Conservation (phyloP, 78 protist species). For the Polysphondylium violaceum region DNA sequence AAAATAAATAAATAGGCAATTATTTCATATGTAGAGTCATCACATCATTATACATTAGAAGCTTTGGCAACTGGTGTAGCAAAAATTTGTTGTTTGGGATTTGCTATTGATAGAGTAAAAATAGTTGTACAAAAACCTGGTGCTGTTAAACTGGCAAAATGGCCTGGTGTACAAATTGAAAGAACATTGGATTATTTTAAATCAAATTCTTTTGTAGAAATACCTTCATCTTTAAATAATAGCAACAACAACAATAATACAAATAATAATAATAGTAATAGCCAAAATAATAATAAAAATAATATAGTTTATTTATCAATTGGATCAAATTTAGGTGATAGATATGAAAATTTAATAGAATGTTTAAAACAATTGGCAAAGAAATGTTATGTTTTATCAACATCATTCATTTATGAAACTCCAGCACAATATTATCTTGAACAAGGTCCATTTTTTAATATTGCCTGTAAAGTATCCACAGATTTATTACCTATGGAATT, state of each 20-base stretch:
- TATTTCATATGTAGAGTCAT: constrained; percentile 62
- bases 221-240: background rate
- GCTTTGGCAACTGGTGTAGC: constrained; percentile 81
- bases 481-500: constrained; percentile 56
- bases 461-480: constrained; percentile 60
- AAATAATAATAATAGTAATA: background rate
- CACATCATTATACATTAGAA: constrained; percentile 79
- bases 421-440: constrained; percentile 76
- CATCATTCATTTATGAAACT: constrained; percentile 84
- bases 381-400: constrained; percentile 5
- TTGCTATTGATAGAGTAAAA: constrained; percentile 71
- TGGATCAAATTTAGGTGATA: constrained; percentile 72
- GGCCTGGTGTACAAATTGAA: constrained; percentile 79
- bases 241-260: background rate
- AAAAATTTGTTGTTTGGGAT: constrained; percentile 71
- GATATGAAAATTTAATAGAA: constrained; percentile 33
- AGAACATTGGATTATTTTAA: constrained; percentile 63
- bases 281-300: too few species aligned
- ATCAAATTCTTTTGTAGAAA: constrained; percentile 23
- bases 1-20: constrained; percentile 18
- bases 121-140: constrained; percentile 70
- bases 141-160: constrained; percentile 73
- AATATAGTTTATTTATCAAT: constrained; percentile 52
- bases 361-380: background rate
- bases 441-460: constrained; percentile 82